Base-by-base conservation (phyloP, 2,329 filamentous ascomycete species). In the Xylariaceae sp. region DNA sequence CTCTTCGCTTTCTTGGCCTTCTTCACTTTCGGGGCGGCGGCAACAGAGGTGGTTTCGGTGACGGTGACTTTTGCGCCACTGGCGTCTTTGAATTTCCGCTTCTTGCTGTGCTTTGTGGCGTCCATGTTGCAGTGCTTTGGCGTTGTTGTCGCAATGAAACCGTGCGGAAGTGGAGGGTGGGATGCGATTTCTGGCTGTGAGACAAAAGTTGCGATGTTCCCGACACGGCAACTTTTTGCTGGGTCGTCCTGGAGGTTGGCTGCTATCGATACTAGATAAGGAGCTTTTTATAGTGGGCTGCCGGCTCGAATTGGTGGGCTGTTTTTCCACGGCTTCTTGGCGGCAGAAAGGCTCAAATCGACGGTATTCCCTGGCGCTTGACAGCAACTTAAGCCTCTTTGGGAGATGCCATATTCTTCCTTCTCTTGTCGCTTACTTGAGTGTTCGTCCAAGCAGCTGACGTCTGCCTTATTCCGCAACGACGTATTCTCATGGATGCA, bases 1-100 rank as follows among this genome's bases (percentile, higher is more conserved):
- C 66, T 62, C 70, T 73, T 75, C 58, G 65, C 39, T 64, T 76
- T 78, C 67, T 77, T 77, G 55, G 60, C 55, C 34, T 75, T 77
- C 66, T 76, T 77, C 52, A 61, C 58, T 28, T 73, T 75, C 39
- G 71, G 69, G 19, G 66, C 50, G 28, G 61, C 50, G 41, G 66
- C 50, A 14, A 63, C 60, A 42, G 60, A 53, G 34, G 62, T 61
- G 42, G 63, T 57, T 34, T 63, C 64, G 10, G 66, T 67, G 47
- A 63, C 65, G 53, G 56, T 42, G 12, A 42, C 48, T 51, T 69
- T 67, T 13, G 50, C 54, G 53, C 60, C 60, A 54, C 66, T 66
- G 48, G 60, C 61, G 44, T 70, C 68, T 62, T 64, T 66, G 41
- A 65, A 63, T 58, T 72, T 72, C 47, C 76, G 71, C 68, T 78